These are phyloP conservation scores for Pouteria campechiana DNA, from an alignment of 179 eudicot genomes.

Conservation along the genomic window DNA sequence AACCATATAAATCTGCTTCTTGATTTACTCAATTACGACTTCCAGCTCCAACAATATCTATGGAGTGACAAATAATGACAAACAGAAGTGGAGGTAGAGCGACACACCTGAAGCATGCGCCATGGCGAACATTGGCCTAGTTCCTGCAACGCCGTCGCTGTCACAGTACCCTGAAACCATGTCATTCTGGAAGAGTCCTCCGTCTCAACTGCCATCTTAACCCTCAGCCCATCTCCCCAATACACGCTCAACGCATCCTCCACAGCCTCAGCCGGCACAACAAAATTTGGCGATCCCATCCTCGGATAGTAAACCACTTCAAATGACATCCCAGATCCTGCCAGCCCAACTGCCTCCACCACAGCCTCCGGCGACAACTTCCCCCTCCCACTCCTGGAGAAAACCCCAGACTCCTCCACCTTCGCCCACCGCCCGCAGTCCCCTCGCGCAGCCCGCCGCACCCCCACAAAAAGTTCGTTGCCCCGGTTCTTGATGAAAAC, in stretches of 20 bases:
- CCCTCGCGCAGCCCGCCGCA: constrained; percentile 29
- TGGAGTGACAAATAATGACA: too few species aligned
- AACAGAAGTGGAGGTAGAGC: too few species aligned
- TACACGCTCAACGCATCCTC: constrained; percentile 15
- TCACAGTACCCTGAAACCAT: constrained; percentile 56
- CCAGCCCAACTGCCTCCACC: constrained; percentile 37
- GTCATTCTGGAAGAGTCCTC: constrained; percentile 49
- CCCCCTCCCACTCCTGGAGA: constrained; percentile 23
- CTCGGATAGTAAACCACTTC: constrained; percentile 65
- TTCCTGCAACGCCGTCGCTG: constrained; percentile 14
- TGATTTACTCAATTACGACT: too few species aligned
- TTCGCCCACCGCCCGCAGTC: constrained; percentile 4
- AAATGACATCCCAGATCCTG: constrained; percentile 31
- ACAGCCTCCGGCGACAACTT: constrained; percentile 26
- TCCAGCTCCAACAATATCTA: too few species aligned
- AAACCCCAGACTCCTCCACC: constrained; percentile 10
- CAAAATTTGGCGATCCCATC: constrained; percentile 45
- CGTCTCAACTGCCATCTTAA: constrained; percentile 58
- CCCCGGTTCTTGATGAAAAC: constrained; percentile 35
- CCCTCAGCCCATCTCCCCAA: constrained; percentile 48
- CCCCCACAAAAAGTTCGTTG: constrained; percentile 46
- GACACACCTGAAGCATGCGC: constrained; percentile 67
- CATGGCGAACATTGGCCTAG: constrained; percentile 41
- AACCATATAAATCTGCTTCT: too few species aligned
- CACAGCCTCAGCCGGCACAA: constrained; percentile 57